Conservation (phyloP, 768 basidiomycete genomes). For the Leccinum subtestaceum region DNA sequence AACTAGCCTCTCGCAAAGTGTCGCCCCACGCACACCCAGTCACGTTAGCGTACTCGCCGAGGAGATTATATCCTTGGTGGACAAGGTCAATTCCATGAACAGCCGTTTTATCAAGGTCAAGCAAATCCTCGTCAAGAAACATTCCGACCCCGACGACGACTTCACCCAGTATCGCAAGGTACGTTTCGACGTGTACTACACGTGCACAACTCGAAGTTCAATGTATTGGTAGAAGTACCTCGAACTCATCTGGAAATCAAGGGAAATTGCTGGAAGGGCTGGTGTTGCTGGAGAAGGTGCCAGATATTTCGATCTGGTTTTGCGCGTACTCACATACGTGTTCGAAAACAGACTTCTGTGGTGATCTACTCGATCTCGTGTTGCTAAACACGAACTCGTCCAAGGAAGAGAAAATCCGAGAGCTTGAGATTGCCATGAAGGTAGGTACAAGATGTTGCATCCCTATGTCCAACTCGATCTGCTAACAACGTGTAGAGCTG, state of each 20-base stretch:
- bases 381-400: not conserved
- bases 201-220: not conserved
- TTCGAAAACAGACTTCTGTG: not conserved
- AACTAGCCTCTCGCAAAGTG: not conserved
- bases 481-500: not conserved
- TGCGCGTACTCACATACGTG: not conserved
- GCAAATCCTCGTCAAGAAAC: not conserved
- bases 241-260: not conserved
- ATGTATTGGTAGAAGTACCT: not conserved
- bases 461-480: not conserved
- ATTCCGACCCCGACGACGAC: not conserved
- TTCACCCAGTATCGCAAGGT: not conserved
- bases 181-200: not conserved
- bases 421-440: not conserved
- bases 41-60: not conserved
- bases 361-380: not conserved
- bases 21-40: not conserved
- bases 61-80: not conserved
- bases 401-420: not conserved
- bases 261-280: not conserved
- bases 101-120: not conserved
- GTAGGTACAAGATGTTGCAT: not conserved
- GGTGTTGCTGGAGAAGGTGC: not conserved
- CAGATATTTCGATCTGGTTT: not conserved
- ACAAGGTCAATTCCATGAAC: not conserved